Base-by-base conservation (phyloP, 176 grass and related monocot species). In the Guadua angustifolia region DNA sequence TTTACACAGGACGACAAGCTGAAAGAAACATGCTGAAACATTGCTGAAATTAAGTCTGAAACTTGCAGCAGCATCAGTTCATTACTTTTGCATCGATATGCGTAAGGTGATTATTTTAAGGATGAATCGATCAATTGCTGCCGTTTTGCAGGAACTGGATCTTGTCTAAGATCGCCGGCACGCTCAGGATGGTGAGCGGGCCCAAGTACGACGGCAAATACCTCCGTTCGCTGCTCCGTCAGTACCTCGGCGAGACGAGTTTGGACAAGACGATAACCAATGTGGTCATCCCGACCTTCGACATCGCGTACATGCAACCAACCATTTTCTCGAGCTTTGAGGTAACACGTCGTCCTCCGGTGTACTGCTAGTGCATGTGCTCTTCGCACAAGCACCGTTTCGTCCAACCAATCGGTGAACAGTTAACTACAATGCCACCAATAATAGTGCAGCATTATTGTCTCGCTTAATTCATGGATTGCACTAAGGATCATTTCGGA, bases 291-390 rank as follows among this genome's bases (percentile, higher is more conserved):
- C 94, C 91, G 0, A 81, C 94, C 57, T 97, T 94, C 38, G 94
- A 94, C 36, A 84, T 97, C 26, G 56, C 49, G 7, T 55, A 81
- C 39, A 59, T 94, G 55, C 87, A 94, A 16, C 94, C 94, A 2
- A 83, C 82, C 0, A 90, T 97, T 29, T 97, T 97, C 75, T 97
- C 94, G 3, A 92, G 61, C 85, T 90, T 94, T n/a, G 77, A 91
- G 82, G 94, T 93, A 89, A 10, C 22, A 29, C 15, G 21, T 66
- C 4, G 77, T 25, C 17, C 17, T n/a, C 47, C 12, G 32, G 8
- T 83, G 55, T 24, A 10, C 29, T 47, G 17, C 2, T 29, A 18
- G n/a, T n/a, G n/a, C n/a, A 15, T 17, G 9, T 21, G 47, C 52
- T 60, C 15, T 18, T 45, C 39, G 16, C 7, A 3, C 55, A 26